These are phyloP conservation scores for Xylariaceae sp. DNA, from an alignment of 2,329 filamentous ascomycete species.

Conservation along the genomic window DNA sequence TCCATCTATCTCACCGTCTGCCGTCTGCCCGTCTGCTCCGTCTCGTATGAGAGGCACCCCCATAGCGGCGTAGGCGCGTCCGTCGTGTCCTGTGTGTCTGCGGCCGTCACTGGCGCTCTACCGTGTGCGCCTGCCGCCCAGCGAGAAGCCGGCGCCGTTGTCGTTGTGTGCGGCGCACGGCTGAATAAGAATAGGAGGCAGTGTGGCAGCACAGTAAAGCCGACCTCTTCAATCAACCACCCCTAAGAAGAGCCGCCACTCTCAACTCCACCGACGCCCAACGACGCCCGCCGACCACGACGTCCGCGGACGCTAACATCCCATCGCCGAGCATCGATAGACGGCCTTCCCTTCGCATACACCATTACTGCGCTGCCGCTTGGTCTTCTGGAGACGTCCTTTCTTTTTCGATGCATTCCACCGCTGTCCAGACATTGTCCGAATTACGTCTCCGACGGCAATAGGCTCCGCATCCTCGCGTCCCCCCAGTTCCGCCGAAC, in stretches of 20 bases:
- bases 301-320: background rate
- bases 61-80: constrained; percentile 1
- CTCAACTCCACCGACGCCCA: too few relatives aligned
- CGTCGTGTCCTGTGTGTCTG: background rate
- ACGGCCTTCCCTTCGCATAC: constrained; percentile 1
- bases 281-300: background rate
- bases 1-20: background rate
- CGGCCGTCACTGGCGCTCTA: background rate
- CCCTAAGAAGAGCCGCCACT: too few relatives aligned
- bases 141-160: too few relatives aligned
- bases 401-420: constrained; percentile 15
- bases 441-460: constrained; percentile 17
- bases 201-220: too few relatives aligned
- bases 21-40: background rate
- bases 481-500: too few relatives aligned
- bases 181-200: background rate
- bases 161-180: background rate
- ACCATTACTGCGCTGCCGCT: too few relatives aligned
- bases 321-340: background rate
- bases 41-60: constrained; percentile 1
- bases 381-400: background rate
- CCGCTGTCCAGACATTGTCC: constrained; percentile 16
- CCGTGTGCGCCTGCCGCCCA: background rate
- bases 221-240: too few relatives aligned
- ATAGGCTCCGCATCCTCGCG: constrained; percentile 10